Percentiles rank a stretch among this genome's conserved stretches.
Evolutionary conservation across 495 filamentous ascomycete genomes (phyloP).

Genomic region (Aspergillus steynii): DNA sequence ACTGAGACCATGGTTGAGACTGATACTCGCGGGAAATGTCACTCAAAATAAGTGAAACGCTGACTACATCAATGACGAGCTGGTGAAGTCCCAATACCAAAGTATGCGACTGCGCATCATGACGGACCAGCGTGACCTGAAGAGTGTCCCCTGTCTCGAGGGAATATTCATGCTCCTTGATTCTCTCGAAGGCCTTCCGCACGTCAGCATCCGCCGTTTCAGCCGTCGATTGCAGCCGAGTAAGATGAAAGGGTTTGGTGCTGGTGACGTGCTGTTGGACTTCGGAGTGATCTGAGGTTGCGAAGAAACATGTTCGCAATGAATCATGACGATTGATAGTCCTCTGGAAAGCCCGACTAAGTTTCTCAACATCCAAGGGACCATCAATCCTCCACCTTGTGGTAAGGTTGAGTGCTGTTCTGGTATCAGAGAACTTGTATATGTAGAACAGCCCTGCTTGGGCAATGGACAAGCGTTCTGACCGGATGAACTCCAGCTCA

Average conservation of each 20-base stretch:
- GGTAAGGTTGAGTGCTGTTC: background rate
- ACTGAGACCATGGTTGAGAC: background rate
- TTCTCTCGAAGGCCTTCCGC: background rate
- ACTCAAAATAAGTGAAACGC: background rate
- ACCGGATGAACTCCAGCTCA: background rate
- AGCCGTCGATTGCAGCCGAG: background rate
- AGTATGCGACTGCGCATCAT: background rate
- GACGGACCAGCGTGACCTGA: background rate
- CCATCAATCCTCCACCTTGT: background rate
- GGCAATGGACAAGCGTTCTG: background rate
- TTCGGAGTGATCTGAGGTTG: background rate
- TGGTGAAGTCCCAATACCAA: background rate
- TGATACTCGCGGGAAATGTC: background rate
- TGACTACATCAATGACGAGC: background rate
- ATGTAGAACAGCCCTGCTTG: background rate
- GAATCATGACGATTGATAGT: background rate
- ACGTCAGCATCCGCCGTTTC: background rate
- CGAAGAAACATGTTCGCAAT: background rate
- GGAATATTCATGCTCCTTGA: background rate
- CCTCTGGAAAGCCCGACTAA: background rate
- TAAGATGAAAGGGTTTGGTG: background rate
- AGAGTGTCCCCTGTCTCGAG: background rate
- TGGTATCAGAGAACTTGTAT: background rate
- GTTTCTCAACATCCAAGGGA: background rate
- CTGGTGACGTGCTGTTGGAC: background rate